phyloP scores from a whole-genome alignment of 768 basidiomycete species.

The Imleria badia region DNA sequence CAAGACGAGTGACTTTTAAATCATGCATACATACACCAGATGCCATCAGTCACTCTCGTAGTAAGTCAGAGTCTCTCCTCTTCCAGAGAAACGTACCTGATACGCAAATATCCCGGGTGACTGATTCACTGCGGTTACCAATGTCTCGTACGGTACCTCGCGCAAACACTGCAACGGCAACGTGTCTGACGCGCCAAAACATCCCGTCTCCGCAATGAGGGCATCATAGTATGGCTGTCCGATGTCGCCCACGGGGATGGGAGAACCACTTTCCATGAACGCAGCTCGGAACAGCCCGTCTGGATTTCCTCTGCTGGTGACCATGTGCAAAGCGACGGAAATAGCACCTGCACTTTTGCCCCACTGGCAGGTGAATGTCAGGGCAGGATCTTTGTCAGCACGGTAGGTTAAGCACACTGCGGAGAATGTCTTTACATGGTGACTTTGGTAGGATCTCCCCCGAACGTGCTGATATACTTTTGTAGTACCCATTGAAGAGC shows the following conservation, averaged over 20 bases:
- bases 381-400: not conserved
- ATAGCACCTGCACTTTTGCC: slow-evolving; percentile 42
- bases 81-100: not conserved
- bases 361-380: slow-evolving; percentile 16
- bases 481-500: slow-evolving; percentile 61
- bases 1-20: slow-evolving; percentile 27
- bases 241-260: slow-evolving; percentile 24
- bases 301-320: slow-evolving; percentile 22
- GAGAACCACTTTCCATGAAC: slow-evolving; percentile 44
- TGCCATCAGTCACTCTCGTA: too few species aligned
- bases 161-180: slow-evolving; percentile 37
- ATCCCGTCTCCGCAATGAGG: slow-evolving; percentile 31
- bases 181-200: slow-evolving; percentile 26
- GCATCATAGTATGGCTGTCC: slow-evolving; percentile 31
- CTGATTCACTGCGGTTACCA: slow-evolving; percentile 34
- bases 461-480: slow-evolving; percentile 56
- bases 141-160: slow-evolving; percentile 26
- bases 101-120: slow-evolving; percentile 25
- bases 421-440: slow-evolving; percentile 17
- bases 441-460: slow-evolving; percentile 53
- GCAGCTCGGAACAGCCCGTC: slow-evolving; percentile 10
- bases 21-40: slow-evolving; percentile 5
- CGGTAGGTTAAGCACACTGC: not conserved
- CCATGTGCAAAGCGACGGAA: slow-evolving; percentile 28
- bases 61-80: too few species aligned